phyloP scores from a whole-genome alignment of 768 basidiomycete genomes.

The Sutorius australiensis region DNA sequence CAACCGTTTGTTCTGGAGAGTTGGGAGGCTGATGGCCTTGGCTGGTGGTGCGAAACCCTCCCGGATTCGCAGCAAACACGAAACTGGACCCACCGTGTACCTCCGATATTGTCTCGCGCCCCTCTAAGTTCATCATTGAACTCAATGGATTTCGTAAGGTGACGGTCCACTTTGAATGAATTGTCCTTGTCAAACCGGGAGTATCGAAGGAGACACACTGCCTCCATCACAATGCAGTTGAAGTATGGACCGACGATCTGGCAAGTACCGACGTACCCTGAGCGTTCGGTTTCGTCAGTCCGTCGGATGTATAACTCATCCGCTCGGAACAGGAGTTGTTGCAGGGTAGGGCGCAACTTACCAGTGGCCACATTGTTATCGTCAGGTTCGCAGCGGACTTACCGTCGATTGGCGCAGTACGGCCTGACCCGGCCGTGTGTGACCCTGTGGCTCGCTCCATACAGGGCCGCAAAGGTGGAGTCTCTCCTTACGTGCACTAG shows the following conservation, averaged over 20 bases:
- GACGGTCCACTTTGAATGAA: conserved; percentile 27
- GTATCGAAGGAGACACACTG: conserved; percentile 6
- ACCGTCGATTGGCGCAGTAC: background rate
- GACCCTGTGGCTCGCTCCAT: background rate
- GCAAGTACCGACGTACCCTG: background rate
- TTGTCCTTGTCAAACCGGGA: background rate
- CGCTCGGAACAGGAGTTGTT: background rate
- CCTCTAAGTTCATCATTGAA: conserved; percentile 46
- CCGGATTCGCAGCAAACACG: background rate
- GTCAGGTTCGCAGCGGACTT: background rate
- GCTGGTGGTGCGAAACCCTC: background rate
- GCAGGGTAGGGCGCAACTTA: background rate
- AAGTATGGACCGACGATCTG: background rate
- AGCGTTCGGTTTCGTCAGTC: background rate
- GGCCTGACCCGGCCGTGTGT: no score
- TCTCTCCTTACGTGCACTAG: background rate
- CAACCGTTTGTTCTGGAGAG: background rate
- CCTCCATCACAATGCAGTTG: background rate
- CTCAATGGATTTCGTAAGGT: conserved; percentile 43
- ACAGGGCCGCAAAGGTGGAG: background rate
- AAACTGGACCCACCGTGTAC: conserved; percentile 41
- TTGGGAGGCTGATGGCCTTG: conserved; percentile 15
- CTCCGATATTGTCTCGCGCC: conserved; percentile 44
- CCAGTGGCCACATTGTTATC: background rate
- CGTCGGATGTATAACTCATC: no score